Conservation (phyloP, 192 early-diverging fungal genomes). For the Entomortierella chlamydospora region DNA sequence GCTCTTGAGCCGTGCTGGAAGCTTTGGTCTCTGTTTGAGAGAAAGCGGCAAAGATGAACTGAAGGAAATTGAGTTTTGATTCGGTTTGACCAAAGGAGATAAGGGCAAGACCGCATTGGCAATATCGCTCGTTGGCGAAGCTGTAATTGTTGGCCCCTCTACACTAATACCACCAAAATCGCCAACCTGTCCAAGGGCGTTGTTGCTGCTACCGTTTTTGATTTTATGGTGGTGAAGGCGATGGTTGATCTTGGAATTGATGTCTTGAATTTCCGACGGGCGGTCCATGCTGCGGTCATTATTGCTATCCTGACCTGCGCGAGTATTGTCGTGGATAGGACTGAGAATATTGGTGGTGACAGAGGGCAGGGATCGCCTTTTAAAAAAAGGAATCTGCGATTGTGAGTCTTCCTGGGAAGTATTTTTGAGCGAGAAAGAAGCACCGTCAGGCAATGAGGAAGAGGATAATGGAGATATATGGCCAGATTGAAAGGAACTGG, state of each 20-base stretch:
- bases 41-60: slow-evolving; percentile 32
- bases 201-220: neutral
- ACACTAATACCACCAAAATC: neutral
- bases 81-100: slow-evolving; percentile 1
- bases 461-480: slow-evolving; percentile 10
- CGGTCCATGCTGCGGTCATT: neutral
- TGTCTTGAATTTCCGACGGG: neutral
- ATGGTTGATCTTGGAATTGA: slow-evolving; percentile 17
- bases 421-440: neutral
- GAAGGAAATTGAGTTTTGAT: slow-evolving; percentile 15
- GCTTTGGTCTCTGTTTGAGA: slow-evolving; percentile 27
- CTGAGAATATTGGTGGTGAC: neutral
- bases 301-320: slow-evolving; percentile 3
- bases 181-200: neutral
- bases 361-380: slow-evolving; percentile 8
- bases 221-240: neutral
- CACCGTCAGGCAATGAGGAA: slow-evolving; percentile 1
- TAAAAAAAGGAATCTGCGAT: neutral
- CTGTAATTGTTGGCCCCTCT: neutral
- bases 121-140: neutral
- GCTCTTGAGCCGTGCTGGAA: slow-evolving; percentile 38
- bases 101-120: neutral
- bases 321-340: slow-evolving; percentile 15
- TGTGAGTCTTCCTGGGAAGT: neutral
- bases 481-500: slow-evolving; percentile 14